Conservation (phyloP, 352 stramenopile genomes). For the Pythium rhizo-oryzae region DNA sequence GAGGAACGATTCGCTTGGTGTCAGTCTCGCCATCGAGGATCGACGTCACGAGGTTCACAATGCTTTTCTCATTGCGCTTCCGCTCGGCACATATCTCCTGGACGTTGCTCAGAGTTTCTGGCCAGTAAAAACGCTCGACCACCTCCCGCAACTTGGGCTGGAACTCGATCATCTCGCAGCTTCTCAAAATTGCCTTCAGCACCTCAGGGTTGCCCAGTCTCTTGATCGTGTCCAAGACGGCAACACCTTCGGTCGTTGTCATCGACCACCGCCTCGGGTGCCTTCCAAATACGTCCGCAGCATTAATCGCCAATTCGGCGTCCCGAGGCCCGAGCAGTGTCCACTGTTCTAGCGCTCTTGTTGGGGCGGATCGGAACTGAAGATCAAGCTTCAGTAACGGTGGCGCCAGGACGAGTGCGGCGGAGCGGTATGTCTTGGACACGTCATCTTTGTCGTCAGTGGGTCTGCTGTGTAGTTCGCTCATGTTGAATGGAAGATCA, state of each 20-base stretch:
- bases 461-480: too few relatives aligned
- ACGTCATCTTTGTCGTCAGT: not conserved
- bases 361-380: not conserved
- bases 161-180: not conserved
- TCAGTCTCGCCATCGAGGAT: not conserved
- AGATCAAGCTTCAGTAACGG: not conserved
- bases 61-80: not conserved
- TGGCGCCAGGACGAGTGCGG: not conserved
- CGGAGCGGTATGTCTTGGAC: not conserved
- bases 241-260: not conserved
- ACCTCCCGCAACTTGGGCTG: not conserved
- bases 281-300: not conserved
- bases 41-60: not conserved
- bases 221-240: not conserved
- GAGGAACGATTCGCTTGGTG: not conserved
- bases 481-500: not conserved
- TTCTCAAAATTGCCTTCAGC: not conserved
- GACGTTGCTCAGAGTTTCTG: not conserved
- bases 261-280: not conserved
- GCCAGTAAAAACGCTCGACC: not conserved
- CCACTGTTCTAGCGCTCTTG: not conserved
- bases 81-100: not conserved
- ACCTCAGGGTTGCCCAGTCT: not conserved
- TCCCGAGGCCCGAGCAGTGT: not conserved
- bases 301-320: not conserved